Percentiles rank a stretch among this genome's conserved stretches.
Conservation (phyloP, 805 yeast genomes). For the Schizosaccharomyces octosporus region DNA sequence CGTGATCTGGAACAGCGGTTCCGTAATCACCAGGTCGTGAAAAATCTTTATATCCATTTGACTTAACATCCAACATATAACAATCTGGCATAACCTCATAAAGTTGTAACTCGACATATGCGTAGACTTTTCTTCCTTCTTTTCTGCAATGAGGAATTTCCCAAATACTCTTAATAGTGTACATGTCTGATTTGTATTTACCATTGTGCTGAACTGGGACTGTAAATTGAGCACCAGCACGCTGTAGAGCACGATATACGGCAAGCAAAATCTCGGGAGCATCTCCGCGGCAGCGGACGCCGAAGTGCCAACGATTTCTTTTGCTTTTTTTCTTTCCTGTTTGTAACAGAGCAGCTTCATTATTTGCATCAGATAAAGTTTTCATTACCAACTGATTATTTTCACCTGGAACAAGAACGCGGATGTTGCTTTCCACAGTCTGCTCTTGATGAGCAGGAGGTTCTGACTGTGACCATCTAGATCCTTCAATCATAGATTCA, state of each 20-base stretch:
- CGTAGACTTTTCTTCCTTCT: conserved; percentile 24
- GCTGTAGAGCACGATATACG: conserved; percentile 77
- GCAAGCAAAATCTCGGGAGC: conserved; percentile 98
- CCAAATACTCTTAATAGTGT: not conserved
- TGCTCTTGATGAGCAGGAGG: not conserved
- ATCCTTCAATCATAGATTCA: not conserved
- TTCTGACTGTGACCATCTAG: not conserved
- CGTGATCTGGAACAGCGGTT: not conserved
- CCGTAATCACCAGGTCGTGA: not conserved
- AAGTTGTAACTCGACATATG: conserved; percentile 81
- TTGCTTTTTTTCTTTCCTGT: conserved; percentile 21
- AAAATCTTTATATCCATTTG: conserved; percentile 42
- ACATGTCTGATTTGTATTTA: conserved; percentile 18
- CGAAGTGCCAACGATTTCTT: conserved; percentile 88
- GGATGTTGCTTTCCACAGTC: not conserved
- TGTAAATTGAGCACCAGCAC: conserved; percentile 92
- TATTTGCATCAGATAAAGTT: not conserved
- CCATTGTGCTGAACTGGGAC: conserved; percentile 56
- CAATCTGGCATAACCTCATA: conserved; percentile 91
- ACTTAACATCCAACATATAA: conserved; percentile 86
- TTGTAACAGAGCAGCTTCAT: conserved; percentile 15
- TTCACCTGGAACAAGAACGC: not conserved
- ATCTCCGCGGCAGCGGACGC: conserved; percentile 82
- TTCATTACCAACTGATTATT: not conserved
- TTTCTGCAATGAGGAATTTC: not conserved